Evolutionary conservation across 75 land plant species (phyloP).

Genomic region (Azolla pinnata): DNA sequence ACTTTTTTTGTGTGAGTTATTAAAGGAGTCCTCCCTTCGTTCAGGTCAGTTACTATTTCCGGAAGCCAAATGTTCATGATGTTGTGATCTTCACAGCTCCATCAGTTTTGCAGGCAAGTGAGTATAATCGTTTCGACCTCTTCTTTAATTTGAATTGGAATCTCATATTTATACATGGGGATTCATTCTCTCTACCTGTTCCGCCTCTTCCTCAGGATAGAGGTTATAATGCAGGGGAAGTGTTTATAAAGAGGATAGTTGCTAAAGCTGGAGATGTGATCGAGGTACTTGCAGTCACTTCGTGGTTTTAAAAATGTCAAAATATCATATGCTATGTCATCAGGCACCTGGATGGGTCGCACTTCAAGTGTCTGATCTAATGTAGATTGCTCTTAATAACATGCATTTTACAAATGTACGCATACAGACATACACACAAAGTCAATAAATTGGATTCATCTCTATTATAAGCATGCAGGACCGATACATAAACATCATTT

Average conservation of each 20-base stretch:
- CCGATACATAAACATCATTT: too few species aligned
- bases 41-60: conserved; percentile 81
- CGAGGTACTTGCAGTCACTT: too few species aligned
- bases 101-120: conserved; percentile 54
- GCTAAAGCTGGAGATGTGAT: conserved; percentile 71
- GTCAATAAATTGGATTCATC: too few species aligned
- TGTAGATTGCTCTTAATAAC: too few species aligned
- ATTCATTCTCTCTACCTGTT: background rate
- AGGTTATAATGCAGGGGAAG: conserved; percentile 48
- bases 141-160: background rate
- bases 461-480: too few species aligned
- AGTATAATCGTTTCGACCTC: background rate
- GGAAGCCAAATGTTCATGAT: conserved; percentile 64
- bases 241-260: conserved; percentile 65
- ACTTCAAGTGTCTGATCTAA: too few species aligned
- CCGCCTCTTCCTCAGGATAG: conserved; percentile 40
- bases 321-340: too few species aligned
- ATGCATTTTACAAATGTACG: too few species aligned
- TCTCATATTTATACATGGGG: background rate
- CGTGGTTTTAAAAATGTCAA: too few species aligned
- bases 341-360: too few species aligned
- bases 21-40: conserved; percentile 11
- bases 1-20: too few species aligned
- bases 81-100: conserved; percentile 91
- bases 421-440: too few species aligned